Percentiles rank a stretch among this genome's conserved stretches.
Evolutionary conservation across 495 filamentous ascomycete species (phyloP).

Genomic region (Monascus purpureus): DNA sequence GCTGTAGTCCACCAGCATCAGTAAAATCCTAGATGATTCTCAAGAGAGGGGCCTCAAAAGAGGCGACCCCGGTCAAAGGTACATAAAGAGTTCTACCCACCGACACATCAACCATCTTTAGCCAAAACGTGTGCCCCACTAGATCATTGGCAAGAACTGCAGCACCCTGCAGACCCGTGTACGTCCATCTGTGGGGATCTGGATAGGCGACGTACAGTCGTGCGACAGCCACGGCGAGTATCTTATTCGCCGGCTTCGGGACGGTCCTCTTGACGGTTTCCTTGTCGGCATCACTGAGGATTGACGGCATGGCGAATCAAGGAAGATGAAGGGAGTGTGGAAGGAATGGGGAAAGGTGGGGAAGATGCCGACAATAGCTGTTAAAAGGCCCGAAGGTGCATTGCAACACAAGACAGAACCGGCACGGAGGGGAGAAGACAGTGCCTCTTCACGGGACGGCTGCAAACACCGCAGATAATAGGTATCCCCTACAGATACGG

Average conservation of each 20-base stretch:
- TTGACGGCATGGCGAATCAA: conserved; percentile 59
- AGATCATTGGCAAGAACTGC: conserved; percentile 87
- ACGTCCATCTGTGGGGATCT: conserved; percentile 74
- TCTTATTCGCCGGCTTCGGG: conserved; percentile 87
- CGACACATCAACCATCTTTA: conserved; percentile 93
- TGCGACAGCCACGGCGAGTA: conserved; percentile 83
- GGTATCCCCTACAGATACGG: too few species aligned
- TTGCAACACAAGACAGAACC: conserved; percentile 14
- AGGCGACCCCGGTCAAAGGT: not conserved
- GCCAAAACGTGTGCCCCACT: conserved; percentile 89
- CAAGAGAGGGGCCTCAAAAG: too few species aligned
- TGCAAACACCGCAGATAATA: too few species aligned
- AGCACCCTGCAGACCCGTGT: conserved; percentile 87
- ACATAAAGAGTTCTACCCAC: conserved; percentile 38
- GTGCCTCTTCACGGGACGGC: too few species aligned
- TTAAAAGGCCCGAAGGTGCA: conserved; percentile 12
- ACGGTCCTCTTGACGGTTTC: conserved; percentile 83
- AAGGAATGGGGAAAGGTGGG: conserved; percentile 3
- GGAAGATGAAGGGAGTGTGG: conserved; percentile 1
- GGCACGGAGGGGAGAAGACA: not conserved
- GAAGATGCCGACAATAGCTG: not conserved
- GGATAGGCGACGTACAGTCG: conserved; percentile 91
- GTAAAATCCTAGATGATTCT: too few species aligned
- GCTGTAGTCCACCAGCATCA: conserved; percentile 40
- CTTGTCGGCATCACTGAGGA: conserved; percentile 82